A percentile compares a stretch with the other conserved stretches of the same genome.
Conservation (phyloP, 768 basidiomycete genomes). For the Termitomyces sp. region DNA sequence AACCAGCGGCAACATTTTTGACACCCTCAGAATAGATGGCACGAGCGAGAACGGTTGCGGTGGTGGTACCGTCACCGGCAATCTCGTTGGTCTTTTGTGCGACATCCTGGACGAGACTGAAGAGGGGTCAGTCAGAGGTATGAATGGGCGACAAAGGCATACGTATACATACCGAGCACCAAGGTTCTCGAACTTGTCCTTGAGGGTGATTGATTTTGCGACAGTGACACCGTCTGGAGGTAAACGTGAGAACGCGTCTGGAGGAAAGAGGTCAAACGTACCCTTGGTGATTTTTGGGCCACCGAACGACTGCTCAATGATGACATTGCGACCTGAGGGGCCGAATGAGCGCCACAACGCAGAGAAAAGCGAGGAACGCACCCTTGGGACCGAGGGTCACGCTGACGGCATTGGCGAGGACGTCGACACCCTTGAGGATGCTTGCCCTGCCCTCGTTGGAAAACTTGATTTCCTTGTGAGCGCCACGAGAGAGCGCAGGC, state of each 20-base stretch:
- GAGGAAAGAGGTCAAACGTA: conserved; percentile 27
- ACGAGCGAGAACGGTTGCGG: conserved; percentile 93
- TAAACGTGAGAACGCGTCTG: conserved; percentile 3
- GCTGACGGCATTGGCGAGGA: conserved; percentile 94
- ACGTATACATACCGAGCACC: conserved; percentile 76
- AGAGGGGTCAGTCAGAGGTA: not conserved
- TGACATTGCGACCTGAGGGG: conserved; percentile 84
- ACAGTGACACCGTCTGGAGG: conserved; percentile 91
- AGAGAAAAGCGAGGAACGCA: conserved; percentile 21
- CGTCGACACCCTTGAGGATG: conserved; percentile 94
- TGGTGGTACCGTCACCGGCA: conserved; percentile 98
- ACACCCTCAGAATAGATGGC: conserved; percentile 99
- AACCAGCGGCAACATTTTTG: conserved; percentile 98
- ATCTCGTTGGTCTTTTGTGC: conserved; percentile 96
- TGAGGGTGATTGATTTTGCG: conserved; percentile 88
- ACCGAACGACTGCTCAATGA: conserved; percentile 91
- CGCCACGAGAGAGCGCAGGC: conserved; percentile 59
- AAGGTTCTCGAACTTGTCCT: conserved; percentile 99
- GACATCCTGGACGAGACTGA: conserved; percentile 90
- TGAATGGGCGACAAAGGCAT: not conserved
- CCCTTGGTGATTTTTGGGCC: conserved; percentile 96
- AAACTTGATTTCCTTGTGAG: conserved; percentile 97
- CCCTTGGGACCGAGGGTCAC: conserved; percentile 98
- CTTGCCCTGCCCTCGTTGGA: conserved; percentile 91
- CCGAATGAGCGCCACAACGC: conserved; percentile 8